Base-by-base conservation (phyloP, 1,284 basidiomycete species). In the Exobasidium rhododendri region DNA sequence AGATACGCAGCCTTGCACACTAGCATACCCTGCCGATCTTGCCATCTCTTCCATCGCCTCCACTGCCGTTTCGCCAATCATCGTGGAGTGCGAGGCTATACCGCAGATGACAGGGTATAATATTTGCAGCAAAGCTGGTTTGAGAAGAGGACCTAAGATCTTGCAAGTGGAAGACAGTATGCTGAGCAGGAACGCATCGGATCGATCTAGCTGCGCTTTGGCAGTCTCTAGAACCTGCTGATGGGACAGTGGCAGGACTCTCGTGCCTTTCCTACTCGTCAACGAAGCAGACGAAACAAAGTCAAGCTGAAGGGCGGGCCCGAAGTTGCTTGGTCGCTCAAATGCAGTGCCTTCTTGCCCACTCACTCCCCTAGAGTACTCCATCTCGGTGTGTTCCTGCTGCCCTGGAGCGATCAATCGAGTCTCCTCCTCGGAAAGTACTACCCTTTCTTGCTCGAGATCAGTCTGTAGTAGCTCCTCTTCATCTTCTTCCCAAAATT, bases 61-160 rank as follows among this genome's bases (percentile, higher is more conserved):
- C 17, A 64, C 55, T 0, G 64, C 60, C 0, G 71, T 61, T 2
- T 53, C 35, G 2, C 52, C 61, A 0, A 73, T 61, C 0, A 65
- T 40, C 1, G 58, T 31, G 2, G 62, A 55, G 0, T 62, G 62
- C 6, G 68, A 59, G 0, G 69, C 67, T 40, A 77, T 59, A 1
- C 67, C 72, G 52, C 68, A 68, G 26, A 78, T 61, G 10, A 74
- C 53, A 1, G 76, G 71, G 56, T 79, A 79, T 22, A 76, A 47
- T 6, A 61, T 63, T 0, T 61, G 65, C 10, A 77, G 55, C 1
- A 79, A 68, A 10, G 64, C 29, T 2, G 66, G 47, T 10, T 72
- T 67, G 59, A 75, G 74, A 1, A 62, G 59, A 17, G 67, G 64
- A 10, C 77, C 77, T 10, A 78, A 65, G 11, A 78, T 64, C 26